Conservation (phyloP, 1,139 yeast genomes). For the Yamadazyma diddensiae region DNA sequence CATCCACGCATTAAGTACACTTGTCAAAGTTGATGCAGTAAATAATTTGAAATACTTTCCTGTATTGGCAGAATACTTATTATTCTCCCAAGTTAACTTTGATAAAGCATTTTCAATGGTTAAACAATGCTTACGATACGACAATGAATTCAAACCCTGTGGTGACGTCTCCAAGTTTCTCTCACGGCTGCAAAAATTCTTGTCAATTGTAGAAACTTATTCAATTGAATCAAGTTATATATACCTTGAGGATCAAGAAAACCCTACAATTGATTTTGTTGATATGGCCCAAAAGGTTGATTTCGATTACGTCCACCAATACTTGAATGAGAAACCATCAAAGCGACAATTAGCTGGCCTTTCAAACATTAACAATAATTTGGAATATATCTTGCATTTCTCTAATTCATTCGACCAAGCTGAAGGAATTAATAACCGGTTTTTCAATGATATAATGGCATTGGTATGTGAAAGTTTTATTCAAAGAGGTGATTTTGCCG, state of each 20-base stretch:
- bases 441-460: slow-evolving; percentile 33
- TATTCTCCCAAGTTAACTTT: slow-evolving; percentile 51
- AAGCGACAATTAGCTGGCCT: slow-evolving; percentile 25
- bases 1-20: slow-evolving; percentile 22
- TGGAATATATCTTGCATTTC: slow-evolving; percentile 31
- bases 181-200: slow-evolving; percentile 29
- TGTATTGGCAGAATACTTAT: slow-evolving; percentile 38
- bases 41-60: slow-evolving; percentile 29
- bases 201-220: slow-evolving; percentile 42
- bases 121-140: slow-evolving; percentile 62
- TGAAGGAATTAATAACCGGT: slow-evolving; percentile 14
- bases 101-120: slow-evolving; percentile 48
- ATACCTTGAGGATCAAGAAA: slow-evolving; percentile 21
- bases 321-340: slow-evolving; percentile 31
- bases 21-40: slow-evolving; percentile 31
- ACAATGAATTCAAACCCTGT: slow-evolving; percentile 63
- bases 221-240: slow-evolving; percentile 36
- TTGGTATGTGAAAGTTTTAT: slow-evolving; percentile 48
- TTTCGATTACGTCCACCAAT: slow-evolving; percentile 20
- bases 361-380: slow-evolving; percentile 27
- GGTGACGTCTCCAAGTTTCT: slow-evolving; percentile 47
- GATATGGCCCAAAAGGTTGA: slow-evolving; percentile 24
- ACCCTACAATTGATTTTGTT: slow-evolving; percentile 15
- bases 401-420: slow-evolving; percentile 15
- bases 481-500: slow-evolving; percentile 18